Evolutionary conservation across 2,329 filamentous ascomycete species (phyloP).

Genomic region (Ophiostoma ulmi): DNA sequence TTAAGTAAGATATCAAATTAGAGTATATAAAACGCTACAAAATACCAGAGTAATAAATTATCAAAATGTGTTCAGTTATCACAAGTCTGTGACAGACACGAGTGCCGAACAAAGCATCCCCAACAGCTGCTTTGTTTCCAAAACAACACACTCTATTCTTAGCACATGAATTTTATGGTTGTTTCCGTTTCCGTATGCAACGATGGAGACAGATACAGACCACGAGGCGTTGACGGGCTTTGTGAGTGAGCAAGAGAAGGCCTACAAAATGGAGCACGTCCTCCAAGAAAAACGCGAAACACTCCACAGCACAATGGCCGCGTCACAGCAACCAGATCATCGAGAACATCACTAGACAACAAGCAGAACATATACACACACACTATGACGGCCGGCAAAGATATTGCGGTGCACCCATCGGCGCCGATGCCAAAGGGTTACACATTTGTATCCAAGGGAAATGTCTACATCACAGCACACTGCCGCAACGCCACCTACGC

Average conservation of each 20-base stretch:
- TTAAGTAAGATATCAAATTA: too few species aligned
- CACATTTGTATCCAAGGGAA: conserved; percentile 40
- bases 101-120: neutral
- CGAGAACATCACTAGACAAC: neutral
- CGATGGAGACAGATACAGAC: neutral
- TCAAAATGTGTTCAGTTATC: too few species aligned
- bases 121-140: neutral
- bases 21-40: too few species aligned
- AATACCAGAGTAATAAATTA: too few species aligned
- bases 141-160: neutral
- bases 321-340: neutral
- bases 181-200: neutral
- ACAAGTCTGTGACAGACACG: neutral
- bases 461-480: conserved; percentile 40
- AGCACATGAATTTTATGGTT: neutral
- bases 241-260: neutral
- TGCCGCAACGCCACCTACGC: conserved; percentile 39
- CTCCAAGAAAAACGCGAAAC: neutral
- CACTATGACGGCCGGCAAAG: conserved; percentile 26
- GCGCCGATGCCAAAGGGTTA: conserved; percentile 39
- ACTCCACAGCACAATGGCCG: neutral
- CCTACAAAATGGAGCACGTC: neutral
- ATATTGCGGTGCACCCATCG: conserved; percentile 18
- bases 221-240: neutral
- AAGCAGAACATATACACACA: neutral